Base-by-base conservation (phyloP, 257 asterid species). In the Fraxinus excelsior region DNA sequence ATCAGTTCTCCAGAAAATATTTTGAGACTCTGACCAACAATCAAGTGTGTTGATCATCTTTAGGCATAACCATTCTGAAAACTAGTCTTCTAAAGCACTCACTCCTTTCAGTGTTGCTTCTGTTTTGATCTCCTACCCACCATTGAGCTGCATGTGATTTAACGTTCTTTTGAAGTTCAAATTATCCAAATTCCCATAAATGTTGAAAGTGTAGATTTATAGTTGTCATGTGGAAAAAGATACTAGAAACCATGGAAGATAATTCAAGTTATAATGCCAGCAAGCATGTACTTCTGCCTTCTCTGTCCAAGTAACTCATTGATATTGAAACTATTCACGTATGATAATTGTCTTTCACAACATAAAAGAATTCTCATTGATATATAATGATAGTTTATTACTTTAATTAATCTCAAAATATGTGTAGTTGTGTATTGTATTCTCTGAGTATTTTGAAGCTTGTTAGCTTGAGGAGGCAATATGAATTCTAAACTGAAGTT, bases 1-100 rank as follows among this genome's bases (percentile, higher is more conserved):
- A 37, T 37, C 42, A 37, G 11, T 37, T 37, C 12, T 37, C 42
- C 42, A 37, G 42, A 8, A 37, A 21, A 35, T 42, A 28, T 13
- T 67, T 56, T 32, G 66, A 68, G 76, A 69, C 44, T n/a, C n/a
- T 64, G 60, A 65, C 34, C 56, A 42, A 62, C 60, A 72, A 64
- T 64, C 49, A 7, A 72, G 38, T 32, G 35, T 34, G 35, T 76
- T 51, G 28, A 70, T 51, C 35, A 46, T 60, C 5, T 53, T n/a
- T 70, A 5, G 56, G 75, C 71, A 56, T 56, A 31, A n/a, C 6
- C 8, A 56, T 37, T 5, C 12, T 2, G 12, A 19, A 67, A 49
- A 74, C 37, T 53, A 40, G 38, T 21, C 65, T 73, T 80, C 31
- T 46, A 34, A 44, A 56, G 76, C 66, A 8, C 42, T 18, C 53